Evolutionary conservation across 2,329 filamentous ascomycete species (phyloP), one percentile per base, ranked within the genome.

Genomic region (Nigrospora osmanthi): DNA sequence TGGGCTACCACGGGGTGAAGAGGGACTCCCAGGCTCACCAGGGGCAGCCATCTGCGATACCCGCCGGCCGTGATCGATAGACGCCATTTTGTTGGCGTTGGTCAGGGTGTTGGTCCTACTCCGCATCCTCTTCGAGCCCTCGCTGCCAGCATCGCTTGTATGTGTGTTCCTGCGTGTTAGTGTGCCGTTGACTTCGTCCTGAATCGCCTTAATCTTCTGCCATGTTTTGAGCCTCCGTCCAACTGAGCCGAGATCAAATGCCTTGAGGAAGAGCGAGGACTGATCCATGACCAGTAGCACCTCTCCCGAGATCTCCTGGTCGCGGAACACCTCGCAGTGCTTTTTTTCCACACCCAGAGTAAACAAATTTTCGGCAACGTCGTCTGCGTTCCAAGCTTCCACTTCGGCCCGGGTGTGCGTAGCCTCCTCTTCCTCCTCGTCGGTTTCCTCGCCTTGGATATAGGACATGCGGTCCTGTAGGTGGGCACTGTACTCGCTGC

Each of bases 241-340:
- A 54, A 97, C 90, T 3, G 90, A 88, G 15, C 91, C 91, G 53
- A 97, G 75, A 54, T 96, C 88, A 56, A 96, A 95, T 39, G 93
- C 90, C 60, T 95, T 95, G 70, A 97, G 84, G 62, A 96, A 95
- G 14, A 97, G 75, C 35, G 93, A 94, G 46, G 88, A 87, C 67
- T 96, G 91, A 56, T 96, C 89, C 88, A 97, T 95, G 43, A 87
- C 88, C 43, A 98, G 69, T 35, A 98, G 69, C 4, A 97, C 91
- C 57, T 97, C 90, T 40, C 93, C 93, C 2, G 87, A 84, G 47
- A 98, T 97, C 63, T 98, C 93, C 64, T 98, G 91, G 58, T 97
- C 90, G 54, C 85, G 76, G 58, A 98, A 98, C 3, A 97, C 87
- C 52, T 95, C 85, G 60, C 93, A 98, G 55, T 97, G 91, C 54